These are phyloP conservation scores for Fagus crenata DNA, from an alignment of 306 rosid genomes.

Conservation along the genomic window DNA sequence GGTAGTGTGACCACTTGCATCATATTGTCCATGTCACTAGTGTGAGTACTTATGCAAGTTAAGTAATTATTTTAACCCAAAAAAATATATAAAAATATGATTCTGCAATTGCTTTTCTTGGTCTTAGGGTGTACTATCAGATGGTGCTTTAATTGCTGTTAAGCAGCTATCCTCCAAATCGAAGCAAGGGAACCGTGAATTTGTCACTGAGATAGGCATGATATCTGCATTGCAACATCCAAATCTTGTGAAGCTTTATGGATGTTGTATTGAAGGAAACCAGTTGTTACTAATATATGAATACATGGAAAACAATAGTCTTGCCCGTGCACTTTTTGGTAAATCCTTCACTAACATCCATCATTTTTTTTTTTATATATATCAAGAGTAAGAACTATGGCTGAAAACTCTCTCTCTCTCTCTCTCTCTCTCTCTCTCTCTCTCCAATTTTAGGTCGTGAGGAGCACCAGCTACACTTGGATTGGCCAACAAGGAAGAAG, in stretches of 20 bases:
- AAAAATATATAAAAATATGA: background rate
- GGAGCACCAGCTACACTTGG: constrained; percentile 54
- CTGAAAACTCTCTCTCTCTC: background rate
- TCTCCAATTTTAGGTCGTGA: constrained; percentile 37
- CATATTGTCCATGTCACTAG: background rate
- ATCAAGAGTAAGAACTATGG: background rate
- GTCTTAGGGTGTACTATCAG: constrained; percentile 61
- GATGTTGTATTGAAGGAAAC: constrained; percentile 93
- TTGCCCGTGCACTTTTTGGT: constrained; percentile 91
- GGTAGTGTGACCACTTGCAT: constrained; percentile 14
- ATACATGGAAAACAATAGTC: constrained; percentile 84
- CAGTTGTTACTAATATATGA: constrained; percentile 78
- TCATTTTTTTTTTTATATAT: no score
- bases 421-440: no score
- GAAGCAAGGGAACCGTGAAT: constrained; percentile 90
- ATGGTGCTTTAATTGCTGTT: constrained; percentile 75
- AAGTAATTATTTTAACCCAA: background rate
- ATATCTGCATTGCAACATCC: constrained; percentile 92
- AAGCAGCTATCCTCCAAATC: constrained; percentile 89
- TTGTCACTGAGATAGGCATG: constrained; percentile 88
- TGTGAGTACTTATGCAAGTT: background rate
- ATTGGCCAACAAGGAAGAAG: constrained; percentile 67
- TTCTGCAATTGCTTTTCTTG: constrained; percentile 15
- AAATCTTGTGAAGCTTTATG: constrained; percentile 80
- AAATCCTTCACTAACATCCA: constrained; percentile 21